Evolutionary conservation across 139 green algal species (phyloP).

Genomic region (Chlamydomonas asymmetrica): DNA sequence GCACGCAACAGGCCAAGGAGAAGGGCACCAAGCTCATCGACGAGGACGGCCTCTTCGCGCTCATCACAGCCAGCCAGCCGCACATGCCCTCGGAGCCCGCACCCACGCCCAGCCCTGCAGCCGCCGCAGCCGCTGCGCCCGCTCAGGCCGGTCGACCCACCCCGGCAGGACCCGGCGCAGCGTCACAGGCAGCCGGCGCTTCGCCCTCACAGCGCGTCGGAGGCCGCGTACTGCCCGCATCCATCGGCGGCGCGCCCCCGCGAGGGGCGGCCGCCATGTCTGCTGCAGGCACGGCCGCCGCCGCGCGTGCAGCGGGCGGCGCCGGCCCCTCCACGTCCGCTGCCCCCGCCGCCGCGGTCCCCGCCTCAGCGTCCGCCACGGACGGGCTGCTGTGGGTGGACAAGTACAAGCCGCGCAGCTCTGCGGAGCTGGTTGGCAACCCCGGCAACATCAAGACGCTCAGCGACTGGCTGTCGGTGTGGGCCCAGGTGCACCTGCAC

Average conservation of each 20-base stretch:
- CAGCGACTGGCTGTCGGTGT: conserved; percentile 71
- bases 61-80: conserved; percentile 63
- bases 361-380: not conserved
- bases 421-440: conserved; percentile 92
- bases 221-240: no score
- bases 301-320: not conserved
- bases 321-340: not conserved
- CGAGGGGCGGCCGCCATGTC: not conserved
- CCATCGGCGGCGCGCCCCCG: not conserved
- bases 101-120: not conserved
- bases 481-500: conserved; percentile 66
- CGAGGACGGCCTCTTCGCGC: conserved; percentile 82
- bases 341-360: not conserved
- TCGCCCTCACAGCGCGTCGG: no score
- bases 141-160: no score
- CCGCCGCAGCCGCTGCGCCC: no score
- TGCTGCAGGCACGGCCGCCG: not conserved
- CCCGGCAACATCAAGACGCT: conserved; percentile 56
- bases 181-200: not conserved
- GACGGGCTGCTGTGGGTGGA: conserved; percentile 85
- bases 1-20: conserved; percentile 32
- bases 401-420: conserved; percentile 83
- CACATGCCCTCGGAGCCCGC: not conserved
- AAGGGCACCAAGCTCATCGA: conserved; percentile 77
- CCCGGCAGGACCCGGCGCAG: not conserved